Evolutionary conservation across 805 yeast genomes (phyloP), one percentile per base, ranked within the genome.

Genomic region (Yarrowia sp.): DNA sequence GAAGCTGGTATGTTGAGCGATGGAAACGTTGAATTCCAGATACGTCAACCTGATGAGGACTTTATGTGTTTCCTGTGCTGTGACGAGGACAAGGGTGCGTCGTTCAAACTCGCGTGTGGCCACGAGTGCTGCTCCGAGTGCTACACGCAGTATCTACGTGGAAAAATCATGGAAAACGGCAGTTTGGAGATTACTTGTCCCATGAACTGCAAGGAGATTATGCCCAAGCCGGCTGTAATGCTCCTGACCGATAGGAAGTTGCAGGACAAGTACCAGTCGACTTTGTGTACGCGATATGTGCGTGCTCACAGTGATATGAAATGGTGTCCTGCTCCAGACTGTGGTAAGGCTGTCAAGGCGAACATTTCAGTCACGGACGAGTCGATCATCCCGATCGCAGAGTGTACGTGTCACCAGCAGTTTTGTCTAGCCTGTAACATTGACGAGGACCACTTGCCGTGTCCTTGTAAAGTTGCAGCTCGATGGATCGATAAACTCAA

Each of bases 321-420:
- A 68, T 87, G 91, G 88, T 92, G 98, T 74, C 97, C 97, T 0
- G 87, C 89, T 1, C 87, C 92, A 0, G 96, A 89, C 72, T 89
- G 97, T 73, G 79, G 81, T 47, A 76, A 81, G 50, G 80, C 90
- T 28, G 80, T 90, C 38, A 81, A 80, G 66, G 72, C 80, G 41
- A 68, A 69, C 13, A 76, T 69, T 64, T 80, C 86, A 8, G 97
- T 90, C 1, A 75, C 78, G 32, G 64, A 58, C 9, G 51, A 43
- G 10, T 33, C 43, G 10, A 43, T 43, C 35, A 36, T 58, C 7
- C 64, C 64, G 11, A 58, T 58, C 14, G 64, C 51, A 1, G 64
- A 43, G 22, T 95, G 99, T 74, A 71, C 76, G 1, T 78, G 82
- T 55, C 81, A 81, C 3, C 92, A 92, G 70, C 81, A 81, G 66